Percentiles rank a stretch among this genome's conserved stretches.
These are phyloP conservation scores for Vitis vinifera DNA, from an alignment of 164 flowering plant genomes.

Conservation along the genomic window ASM3070453v1 NC_081809.1:3888001-3888500, in stretches of 20 bases:
- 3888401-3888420: background rate
- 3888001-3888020: conserved; percentile 18
- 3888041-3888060: conserved; percentile 83
- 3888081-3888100: conserved; percentile 83
- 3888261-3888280: conserved; percentile 54
- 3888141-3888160: conserved; percentile 55
- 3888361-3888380: background rate
- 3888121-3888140: conserved; percentile 87
- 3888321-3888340: conserved; percentile 82
- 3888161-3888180: background rate
- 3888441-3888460: no score
- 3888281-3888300: conserved; percentile 62
- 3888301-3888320: conserved; percentile 77
- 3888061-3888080: conserved; percentile 77
- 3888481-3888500: no score
- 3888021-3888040: conserved; percentile 59
- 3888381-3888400: background rate
- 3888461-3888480: no score
- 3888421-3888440: no score
- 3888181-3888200: background rate
- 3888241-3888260: conserved; percentile 63
- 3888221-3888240: conserved; percentile 46
- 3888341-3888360: conserved; percentile 83
- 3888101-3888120: conserved; percentile 85
- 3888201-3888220: background rate